Percentiles rank a stretch among this genome's conserved stretches.
These are phyloP conservation scores for Mucor lusitanicus DNA, from an alignment of 371 early-diverging fungal genomes.

Conservation along the genomic window DNA sequence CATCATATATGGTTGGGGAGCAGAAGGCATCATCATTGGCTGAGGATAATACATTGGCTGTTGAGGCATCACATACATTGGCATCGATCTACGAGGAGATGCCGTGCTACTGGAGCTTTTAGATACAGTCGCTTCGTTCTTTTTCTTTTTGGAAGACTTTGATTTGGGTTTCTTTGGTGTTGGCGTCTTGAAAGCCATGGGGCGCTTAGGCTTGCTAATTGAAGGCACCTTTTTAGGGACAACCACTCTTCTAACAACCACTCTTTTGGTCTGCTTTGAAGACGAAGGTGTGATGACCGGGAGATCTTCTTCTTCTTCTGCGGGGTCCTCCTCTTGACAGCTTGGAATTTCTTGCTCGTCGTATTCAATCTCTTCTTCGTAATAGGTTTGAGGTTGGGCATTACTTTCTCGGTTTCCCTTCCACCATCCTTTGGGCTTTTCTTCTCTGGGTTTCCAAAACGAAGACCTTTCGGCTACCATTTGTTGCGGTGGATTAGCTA, in stretches of 20 bases:
- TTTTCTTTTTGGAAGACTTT: slow-evolving; percentile 3
- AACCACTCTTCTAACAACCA: not conserved
- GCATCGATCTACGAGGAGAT: not conserved
- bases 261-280: not conserved
- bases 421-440: slow-evolving; percentile 20
- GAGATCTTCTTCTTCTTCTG: not conserved
- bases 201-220: slow-evolving; percentile 14
- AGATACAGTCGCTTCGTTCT: not conserved
- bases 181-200: slow-evolving; percentile 26
- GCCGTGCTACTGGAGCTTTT: not conserved
- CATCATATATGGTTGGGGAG: not conserved
- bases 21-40: slow-evolving; percentile 9
- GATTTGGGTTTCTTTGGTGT: not conserved
- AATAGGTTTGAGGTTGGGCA: not conserved
- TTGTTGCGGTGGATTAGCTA: not conserved
- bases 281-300: not conserved
- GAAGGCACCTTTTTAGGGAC: slow-evolving; percentile 12
- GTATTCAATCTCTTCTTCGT: not conserved
- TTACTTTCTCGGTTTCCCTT: slow-evolving; percentile 2
- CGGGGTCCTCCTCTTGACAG: not conserved
- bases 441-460: slow-evolving; percentile 27
- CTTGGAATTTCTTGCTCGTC: not conserved
- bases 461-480: not conserved
- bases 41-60: slow-evolving; percentile 12
- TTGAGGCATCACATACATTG: slow-evolving; percentile 17